A percentile compares a stretch with the other conserved stretches of the same genome.
These are phyloP conservation scores for Rhizophora apiculata DNA, from an alignment of 345 rosid species.

Conservation along the genomic window DNA sequence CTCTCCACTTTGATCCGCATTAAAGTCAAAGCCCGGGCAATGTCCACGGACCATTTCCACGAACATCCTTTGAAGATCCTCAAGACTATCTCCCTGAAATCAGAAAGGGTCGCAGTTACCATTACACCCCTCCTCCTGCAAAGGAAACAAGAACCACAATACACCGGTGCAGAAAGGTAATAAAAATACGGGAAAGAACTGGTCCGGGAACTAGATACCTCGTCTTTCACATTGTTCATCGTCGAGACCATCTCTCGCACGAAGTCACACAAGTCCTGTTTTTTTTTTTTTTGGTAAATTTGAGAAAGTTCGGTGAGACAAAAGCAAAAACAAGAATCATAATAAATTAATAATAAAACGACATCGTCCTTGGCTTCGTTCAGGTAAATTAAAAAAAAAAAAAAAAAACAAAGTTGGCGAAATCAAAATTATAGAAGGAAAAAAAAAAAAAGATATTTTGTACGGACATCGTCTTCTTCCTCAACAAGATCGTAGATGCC, in stretches of 20 bases:
- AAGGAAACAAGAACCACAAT: not conserved
- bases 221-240: constrained; percentile 83
- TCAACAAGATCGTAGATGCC: constrained; percentile 73
- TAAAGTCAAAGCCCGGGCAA: constrained; percentile 29
- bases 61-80: constrained; percentile 89
- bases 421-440: too few relatives aligned
- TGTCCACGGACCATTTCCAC: constrained; percentile 72
- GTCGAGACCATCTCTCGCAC: constrained; percentile 90
- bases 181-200: too few relatives aligned
- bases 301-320: too few relatives aligned
- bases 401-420: not conserved
- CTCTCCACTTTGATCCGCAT: constrained; percentile 19
- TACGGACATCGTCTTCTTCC: constrained; percentile 67
- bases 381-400: not conserved
- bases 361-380: too few relatives aligned
- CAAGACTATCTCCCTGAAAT: constrained; percentile 67
- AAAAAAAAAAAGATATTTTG: not conserved
- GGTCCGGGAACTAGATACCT: constrained; percentile 33
- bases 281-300: not conserved
- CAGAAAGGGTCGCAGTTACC: not conserved
- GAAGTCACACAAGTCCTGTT: constrained; percentile 74
- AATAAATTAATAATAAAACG: too few relatives aligned
- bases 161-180: not conserved
- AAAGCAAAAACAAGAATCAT: not conserved
- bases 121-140: not conserved